Evolutionary conservation across 345 rosid genomes (phyloP).

Genomic region (Citrus hindsii): DNA sequence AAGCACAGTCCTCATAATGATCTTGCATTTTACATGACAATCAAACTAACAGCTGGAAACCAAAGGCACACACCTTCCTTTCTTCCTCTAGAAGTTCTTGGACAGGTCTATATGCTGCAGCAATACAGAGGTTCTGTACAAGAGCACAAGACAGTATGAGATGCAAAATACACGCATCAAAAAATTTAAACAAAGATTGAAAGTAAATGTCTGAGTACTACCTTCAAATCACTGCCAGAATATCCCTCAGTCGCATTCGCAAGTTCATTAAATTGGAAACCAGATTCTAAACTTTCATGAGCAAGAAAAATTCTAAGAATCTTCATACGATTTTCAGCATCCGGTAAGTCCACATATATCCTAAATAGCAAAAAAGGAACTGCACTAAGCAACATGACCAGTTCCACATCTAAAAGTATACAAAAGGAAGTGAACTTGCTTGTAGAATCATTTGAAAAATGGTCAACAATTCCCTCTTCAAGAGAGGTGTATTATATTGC

Average conservation of each 20-base stretch:
- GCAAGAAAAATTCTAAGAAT: conserved; percentile 73
- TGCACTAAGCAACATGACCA: conserved; percentile 12
- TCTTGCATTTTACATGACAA: too few relatives aligned
- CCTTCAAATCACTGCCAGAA: conserved; percentile 99
- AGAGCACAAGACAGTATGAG: too few relatives aligned
- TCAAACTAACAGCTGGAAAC: too few relatives aligned
- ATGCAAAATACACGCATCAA: too few relatives aligned
- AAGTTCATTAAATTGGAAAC: conserved; percentile 60
- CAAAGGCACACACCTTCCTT: too few relatives aligned
- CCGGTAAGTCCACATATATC: conserved; percentile 93
- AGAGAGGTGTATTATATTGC: background rate
- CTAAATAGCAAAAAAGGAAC: conserved; percentile 33
- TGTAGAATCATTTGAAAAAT: background rate
- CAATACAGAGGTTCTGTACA: too few relatives aligned
- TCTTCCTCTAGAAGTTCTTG: too few relatives aligned
- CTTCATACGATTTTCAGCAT: conserved; percentile 85
- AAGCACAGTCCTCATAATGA: too few relatives aligned
- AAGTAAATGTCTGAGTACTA: conserved; percentile 18
- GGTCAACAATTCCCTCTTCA: background rate
- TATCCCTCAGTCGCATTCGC: conserved; percentile 91
- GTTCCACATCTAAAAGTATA: background rate
- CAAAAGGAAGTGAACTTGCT: background rate
- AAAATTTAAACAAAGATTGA: background rate
- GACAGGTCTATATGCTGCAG: too few relatives aligned
- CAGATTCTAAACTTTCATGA: conserved; percentile 58